Percentiles rank a stretch among this genome's conserved stretches.
These are phyloP conservation scores for Petrea volubilis DNA, from an alignment of 257 asterid species.

Conservation along the genomic window DNA sequence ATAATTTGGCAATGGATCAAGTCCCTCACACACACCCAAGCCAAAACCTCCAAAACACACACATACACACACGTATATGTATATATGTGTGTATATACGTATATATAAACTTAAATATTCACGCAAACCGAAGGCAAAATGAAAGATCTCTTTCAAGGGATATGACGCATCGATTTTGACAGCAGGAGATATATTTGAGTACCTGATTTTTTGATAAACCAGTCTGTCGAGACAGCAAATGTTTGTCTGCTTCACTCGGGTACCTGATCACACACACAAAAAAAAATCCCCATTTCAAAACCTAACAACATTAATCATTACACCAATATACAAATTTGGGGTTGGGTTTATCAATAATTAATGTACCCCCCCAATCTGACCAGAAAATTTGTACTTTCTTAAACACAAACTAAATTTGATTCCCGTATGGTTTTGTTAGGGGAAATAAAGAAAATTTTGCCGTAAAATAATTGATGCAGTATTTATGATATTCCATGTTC, in stretches of 20 bases:
- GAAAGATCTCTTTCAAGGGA: constrained; percentile 49
- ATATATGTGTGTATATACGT: neutral
- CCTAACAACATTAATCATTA: neutral
- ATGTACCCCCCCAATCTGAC: neutral
- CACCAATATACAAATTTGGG: neutral
- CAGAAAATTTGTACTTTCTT: no score
- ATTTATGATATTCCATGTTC: no score
- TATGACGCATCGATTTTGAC: constrained; percentile 23
- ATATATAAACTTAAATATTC: neutral
- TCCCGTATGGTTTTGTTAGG: neutral
- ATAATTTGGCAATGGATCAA: neutral
- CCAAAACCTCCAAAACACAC: neutral
- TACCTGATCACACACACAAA: constrained; percentile 47
- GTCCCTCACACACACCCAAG: neutral
- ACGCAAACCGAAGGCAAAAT: constrained; percentile 30
- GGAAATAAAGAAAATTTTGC: neutral
- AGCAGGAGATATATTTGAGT: constrained; percentile 30
- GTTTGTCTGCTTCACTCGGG: constrained; percentile 96
- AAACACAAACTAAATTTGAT: no score
- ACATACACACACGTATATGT: neutral
- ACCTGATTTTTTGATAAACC: constrained; percentile 95
- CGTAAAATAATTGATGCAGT: no score
- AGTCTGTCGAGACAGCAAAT: constrained; percentile 91
- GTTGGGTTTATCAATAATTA: neutral
- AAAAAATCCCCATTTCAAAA: neutral